Evolutionary conservation across 2,329 filamentous ascomycete species (phyloP).

Genomic region (Botrytis hyacinthi): DNA sequence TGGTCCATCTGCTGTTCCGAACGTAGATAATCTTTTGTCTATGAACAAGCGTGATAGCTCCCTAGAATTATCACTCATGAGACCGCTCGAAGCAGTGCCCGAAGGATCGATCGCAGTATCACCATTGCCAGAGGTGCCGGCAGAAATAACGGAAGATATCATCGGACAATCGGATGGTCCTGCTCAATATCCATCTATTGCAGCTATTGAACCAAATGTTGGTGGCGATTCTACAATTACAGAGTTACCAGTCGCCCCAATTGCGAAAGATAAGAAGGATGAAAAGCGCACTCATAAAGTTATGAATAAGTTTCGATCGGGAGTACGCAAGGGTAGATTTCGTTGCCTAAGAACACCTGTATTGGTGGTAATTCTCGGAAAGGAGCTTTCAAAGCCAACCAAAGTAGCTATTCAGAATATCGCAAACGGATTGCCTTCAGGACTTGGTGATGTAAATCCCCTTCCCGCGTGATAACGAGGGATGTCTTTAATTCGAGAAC

Average conservation of each 20-base stretch:
- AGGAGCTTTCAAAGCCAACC: constrained; percentile 25
- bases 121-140: not conserved
- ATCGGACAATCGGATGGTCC: constrained; percentile 16
- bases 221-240: constrained; percentile 2
- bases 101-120: not conserved
- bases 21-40: not conserved
- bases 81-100: not conserved
- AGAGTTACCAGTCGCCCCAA: not conserved
- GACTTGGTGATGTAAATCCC: constrained; percentile 5
- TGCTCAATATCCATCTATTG: not conserved
- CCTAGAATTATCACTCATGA: not conserved
- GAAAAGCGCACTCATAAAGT: constrained; percentile 15
- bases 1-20: not conserved
- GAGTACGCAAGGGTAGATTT: constrained; percentile 16
- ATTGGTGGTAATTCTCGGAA: constrained; percentile 23
- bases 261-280: not conserved
- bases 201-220: constrained; percentile 1
- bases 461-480: constrained; percentile 4
- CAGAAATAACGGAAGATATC: not conserved
- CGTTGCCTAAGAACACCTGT: constrained; percentile 22
- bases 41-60: constrained; percentile 13
- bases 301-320: constrained; percentile 14
- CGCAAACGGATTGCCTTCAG: constrained; percentile 14
- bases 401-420: constrained; percentile 17
- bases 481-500: constrained; percentile 12